A percentile compares a stretch with the other conserved stretches of the same genome.
These are phyloP conservation scores for Amanita brunnescens DNA, from an alignment of 768 basidiomycete species.

Conservation along the genomic window DNA sequence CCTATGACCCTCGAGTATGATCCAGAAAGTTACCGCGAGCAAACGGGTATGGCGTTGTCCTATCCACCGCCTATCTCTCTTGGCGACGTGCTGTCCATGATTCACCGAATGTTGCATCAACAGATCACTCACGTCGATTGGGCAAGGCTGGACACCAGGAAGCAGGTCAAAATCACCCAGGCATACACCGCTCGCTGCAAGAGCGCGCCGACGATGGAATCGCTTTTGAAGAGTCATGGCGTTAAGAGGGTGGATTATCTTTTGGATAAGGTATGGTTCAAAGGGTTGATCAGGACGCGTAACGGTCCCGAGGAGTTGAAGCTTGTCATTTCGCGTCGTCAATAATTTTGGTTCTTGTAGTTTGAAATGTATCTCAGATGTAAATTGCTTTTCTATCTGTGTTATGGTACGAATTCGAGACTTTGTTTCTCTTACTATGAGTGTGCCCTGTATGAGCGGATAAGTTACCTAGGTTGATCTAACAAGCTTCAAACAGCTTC, in stretches of 20 bases:
- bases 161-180: conserved; percentile 1
- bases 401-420: no score
- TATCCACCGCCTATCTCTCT: conserved; percentile 9
- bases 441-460: no score
- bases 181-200: conserved; percentile 8
- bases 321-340: conserved; percentile 5
- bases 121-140: conserved; percentile 9
- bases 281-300: conserved; percentile 6
- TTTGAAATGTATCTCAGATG: no score
- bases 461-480: no score
- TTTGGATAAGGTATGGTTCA: conserved; percentile 10
- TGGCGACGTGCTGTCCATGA: conserved; percentile 7
- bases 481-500: no score
- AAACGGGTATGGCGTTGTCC: neutral
- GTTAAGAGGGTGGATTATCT: conserved; percentile 12
- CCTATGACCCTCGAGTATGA: conserved; percentile 1
- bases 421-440: no score
- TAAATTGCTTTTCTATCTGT: no score
- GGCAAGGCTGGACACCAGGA: neutral
- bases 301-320: conserved; percentile 7
- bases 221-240: conserved; percentile 5
- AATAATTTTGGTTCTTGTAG: neutral
- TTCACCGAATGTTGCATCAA: conserved; percentile 7
- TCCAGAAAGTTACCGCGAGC: conserved; percentile 1
- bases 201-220: neutral